A percentile compares a stretch with the other conserved stretches of the same genome.
Evolutionary conservation across 1,284 basidiomycete genomes (phyloP).

Genomic region (Ustilago sp.): DNA sequence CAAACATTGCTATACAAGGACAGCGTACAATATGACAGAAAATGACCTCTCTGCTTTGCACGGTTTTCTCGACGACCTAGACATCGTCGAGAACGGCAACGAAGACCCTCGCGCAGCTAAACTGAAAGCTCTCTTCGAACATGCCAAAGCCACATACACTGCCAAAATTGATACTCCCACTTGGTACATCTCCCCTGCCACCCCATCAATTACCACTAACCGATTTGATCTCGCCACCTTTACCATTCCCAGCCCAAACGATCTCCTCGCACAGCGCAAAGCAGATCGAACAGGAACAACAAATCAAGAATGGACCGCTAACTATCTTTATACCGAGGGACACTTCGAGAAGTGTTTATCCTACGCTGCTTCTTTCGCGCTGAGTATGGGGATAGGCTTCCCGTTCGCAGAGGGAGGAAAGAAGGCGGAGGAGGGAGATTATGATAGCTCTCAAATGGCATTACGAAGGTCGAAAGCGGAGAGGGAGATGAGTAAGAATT

Average conservation of each 20-base stretch:
- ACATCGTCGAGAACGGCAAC: slow-evolving; percentile 29
- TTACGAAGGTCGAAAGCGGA: slow-evolving; percentile 31
- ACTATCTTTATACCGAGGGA: slow-evolving; percentile 34
- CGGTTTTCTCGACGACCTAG: slow-evolving; percentile 39
- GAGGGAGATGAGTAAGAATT: slow-evolving; percentile 44
- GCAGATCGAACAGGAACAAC: slow-evolving; percentile 23
- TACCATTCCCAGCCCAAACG: slow-evolving; percentile 11
- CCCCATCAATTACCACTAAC: background rate
- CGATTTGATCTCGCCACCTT: slow-evolving; percentile 14
- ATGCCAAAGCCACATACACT: slow-evolving; percentile 35
- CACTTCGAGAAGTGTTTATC: slow-evolving; percentile 37
- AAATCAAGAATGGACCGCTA: slow-evolving; percentile 45
- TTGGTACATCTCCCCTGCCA: slow-evolving; percentile 24
- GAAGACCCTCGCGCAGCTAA: slow-evolving; percentile 41
- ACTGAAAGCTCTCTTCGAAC: slow-evolving; percentile 40
- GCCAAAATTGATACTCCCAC: slow-evolving; percentile 39
- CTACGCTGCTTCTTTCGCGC: slow-evolving; percentile 38
- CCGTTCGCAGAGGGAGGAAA: background rate
- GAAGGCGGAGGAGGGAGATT: slow-evolving; percentile 1
- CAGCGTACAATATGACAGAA: slow-evolving; percentile 11
- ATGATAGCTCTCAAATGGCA: slow-evolving; percentile 26
- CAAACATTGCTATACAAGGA: background rate
- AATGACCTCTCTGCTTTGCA: slow-evolving; percentile 40
- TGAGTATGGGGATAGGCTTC: slow-evolving; percentile 29
- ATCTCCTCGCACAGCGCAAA: slow-evolving; percentile 16